Percentiles rank a stretch among this genome's conserved stretches.
Conservation (phyloP, 768 basidiomycete genomes). For the Postia placenta region DNA sequence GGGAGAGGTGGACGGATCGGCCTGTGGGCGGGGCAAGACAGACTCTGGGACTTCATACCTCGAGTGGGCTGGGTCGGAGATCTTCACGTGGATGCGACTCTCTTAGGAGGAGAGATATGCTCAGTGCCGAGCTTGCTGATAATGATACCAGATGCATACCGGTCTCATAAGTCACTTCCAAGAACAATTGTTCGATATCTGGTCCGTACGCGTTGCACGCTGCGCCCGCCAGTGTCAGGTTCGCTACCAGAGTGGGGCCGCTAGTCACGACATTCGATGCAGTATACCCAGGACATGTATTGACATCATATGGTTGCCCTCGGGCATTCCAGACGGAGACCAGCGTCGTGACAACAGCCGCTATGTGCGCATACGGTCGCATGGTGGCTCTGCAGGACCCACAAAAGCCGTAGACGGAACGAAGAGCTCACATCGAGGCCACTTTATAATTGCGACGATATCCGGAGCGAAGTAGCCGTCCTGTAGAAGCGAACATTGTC, state of each 20-base stretch:
- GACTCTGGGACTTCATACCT: slow-evolving; percentile 64
- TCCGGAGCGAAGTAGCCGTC: no score
- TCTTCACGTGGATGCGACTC: slow-evolving; percentile 58
- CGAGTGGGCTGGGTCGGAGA: slow-evolving; percentile 40
- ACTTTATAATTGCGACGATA: no score
- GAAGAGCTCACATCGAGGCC: no score
- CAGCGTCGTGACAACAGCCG: no score
- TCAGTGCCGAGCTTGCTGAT: neutral
- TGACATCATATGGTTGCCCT: neutral
- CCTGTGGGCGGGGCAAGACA: slow-evolving; percentile 49
- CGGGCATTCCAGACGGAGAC: no score
- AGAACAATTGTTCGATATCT: slow-evolving; percentile 41
- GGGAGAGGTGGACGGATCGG: slow-evolving; percentile 21
- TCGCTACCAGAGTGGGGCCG: slow-evolving; percentile 40
- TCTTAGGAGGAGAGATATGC: slow-evolving; percentile 25
- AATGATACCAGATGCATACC: slow-evolving; percentile 35
- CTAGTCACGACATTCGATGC: slow-evolving; percentile 36
- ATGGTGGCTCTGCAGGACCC: no score
- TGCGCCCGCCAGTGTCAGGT: slow-evolving; percentile 43
- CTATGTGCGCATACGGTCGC: no score
- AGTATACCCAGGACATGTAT: slow-evolving; percentile 53
- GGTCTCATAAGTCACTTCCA: slow-evolving; percentile 56
- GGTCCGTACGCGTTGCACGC: slow-evolving; percentile 56
- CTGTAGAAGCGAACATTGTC: no score
- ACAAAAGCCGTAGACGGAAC: no score